A percentile compares a stretch with the other conserved stretches of the same genome.
phyloP scores from a whole-genome alignment of 177 flowering plant species.

The Telopea speciosissima region DNA sequence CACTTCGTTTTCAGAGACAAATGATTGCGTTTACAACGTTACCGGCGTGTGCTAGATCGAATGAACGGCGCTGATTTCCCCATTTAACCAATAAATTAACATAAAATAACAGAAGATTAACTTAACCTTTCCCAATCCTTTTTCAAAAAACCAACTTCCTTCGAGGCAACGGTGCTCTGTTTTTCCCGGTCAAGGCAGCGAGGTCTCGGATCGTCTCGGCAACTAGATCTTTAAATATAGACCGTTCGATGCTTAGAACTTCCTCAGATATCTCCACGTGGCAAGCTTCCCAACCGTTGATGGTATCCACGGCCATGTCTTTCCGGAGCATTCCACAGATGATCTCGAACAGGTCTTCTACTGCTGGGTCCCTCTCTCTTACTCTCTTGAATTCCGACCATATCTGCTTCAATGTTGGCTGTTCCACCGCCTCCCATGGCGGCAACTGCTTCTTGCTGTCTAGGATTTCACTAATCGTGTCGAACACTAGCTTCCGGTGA shows the following conservation, averaged over 20 bases:
- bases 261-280: constrained; percentile 51
- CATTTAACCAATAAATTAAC: no score
- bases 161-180: background rate
- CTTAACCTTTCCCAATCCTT: background rate
- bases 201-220: constrained; percentile 71
- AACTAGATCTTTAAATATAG: constrained; percentile 75
- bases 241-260: constrained; percentile 72
- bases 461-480: constrained; percentile 57
- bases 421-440: constrained; percentile 49
- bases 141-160: constrained; percentile 2
- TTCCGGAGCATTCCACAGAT: constrained; percentile 52
- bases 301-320: constrained; percentile 54
- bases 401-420: constrained; percentile 25
- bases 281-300: constrained; percentile 53
- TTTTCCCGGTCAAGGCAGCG: constrained; percentile 19
- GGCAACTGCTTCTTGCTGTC: constrained; percentile 41
- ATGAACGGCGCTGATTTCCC: no score
- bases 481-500: constrained; percentile 62
- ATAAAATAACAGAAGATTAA: no score
- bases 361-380: constrained; percentile 33
- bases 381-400: constrained; percentile 56
- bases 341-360: constrained; percentile 43
- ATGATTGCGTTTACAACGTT: background rate
- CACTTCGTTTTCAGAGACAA: background rate
- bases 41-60: no score